Evolutionary conservation across 768 basidiomycete genomes (phyloP).

Genomic region (Coprinellus aureogranulatus): DNA sequence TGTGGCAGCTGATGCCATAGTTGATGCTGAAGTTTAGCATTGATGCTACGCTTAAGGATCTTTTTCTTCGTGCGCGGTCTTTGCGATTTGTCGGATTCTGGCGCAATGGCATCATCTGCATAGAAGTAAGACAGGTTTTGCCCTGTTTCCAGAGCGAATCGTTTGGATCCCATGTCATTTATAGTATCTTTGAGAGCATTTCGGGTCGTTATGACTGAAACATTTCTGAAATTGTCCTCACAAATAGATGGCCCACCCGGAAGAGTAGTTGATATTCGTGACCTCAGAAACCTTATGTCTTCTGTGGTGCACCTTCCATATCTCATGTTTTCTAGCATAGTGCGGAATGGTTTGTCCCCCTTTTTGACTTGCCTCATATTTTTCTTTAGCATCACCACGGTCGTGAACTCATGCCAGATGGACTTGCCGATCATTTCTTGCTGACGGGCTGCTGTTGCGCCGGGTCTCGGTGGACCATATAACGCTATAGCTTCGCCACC

Average conservation of each 20-base stretch:
- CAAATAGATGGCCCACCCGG: no score
- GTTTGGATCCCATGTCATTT: conserved; percentile 26
- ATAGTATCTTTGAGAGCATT: conserved; percentile 37
- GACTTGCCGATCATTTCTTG: conserved; percentile 22
- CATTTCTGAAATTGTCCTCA: conserved; percentile 32
- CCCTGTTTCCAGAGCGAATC: conserved; percentile 33
- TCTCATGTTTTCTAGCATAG: conserved; percentile 34
- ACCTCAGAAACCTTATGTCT: conserved; percentile 34
- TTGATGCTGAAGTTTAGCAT: conserved; percentile 10
- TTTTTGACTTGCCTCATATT: conserved; percentile 32
- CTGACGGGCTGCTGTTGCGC: conserved; percentile 8
- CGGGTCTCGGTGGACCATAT: neutral
- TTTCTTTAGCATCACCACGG: conserved; percentile 30
- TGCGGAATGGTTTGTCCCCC: conserved; percentile 25
- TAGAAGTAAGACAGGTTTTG: conserved; percentile 25
- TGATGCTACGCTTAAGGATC: conserved; percentile 6
- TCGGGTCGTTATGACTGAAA: conserved; percentile 36
- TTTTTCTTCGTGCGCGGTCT: neutral
- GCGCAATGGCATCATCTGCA: neutral
- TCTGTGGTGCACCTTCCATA: conserved; percentile 35
- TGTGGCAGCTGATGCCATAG: conserved; percentile 21
- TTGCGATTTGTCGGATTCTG: neutral
- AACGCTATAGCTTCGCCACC: neutral
- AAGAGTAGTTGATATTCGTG: conserved; percentile 18
- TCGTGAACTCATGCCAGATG: conserved; percentile 31